Evolutionary conservation across 129 eudicot species (phyloP), one percentile per base, ranked within the genome.

Genomic region (Heracleum sosnowskyi): DNA sequence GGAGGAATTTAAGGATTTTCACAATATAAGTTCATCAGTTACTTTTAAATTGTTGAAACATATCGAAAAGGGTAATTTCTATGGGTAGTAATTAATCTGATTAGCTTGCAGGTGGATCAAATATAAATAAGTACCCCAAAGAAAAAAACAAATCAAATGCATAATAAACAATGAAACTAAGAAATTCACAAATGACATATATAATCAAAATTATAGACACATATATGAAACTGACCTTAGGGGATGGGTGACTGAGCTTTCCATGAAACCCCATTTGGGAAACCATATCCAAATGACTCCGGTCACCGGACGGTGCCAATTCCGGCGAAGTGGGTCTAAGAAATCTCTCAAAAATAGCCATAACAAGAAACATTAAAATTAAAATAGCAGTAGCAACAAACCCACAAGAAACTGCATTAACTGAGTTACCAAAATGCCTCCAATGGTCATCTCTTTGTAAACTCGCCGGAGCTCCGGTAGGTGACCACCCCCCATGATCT

Each of bases 301-400:
- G 85, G 57, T 17, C 83, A 69, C 72, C 74, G 46, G 62, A 18
- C 11, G 80, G 47, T 7, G 81, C 24, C 4, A 74, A n/a, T 17
- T 77, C 80, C 74, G 91, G 75, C 35, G 92, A 84, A 44, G 80
- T 86, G 16, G 87, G 84, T 76, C 91, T 75, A 74, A 86, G 84
- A 81, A 86, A 88, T 89, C 89, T 88, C 85, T 90, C 96, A 34
- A 90, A 90, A 77, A 90, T 86, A 62, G 96, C 96, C 96, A 90
- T 87, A 40, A 88, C 86, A 47, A 90, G 92, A 74, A 90, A 90
- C 96, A 90, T 87, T 5, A 86, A 86, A 40, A 90, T 88, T 39
- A 90, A 84, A 81, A 86, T 84, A 39, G 90, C 96, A 42, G 96
- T 90, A 36, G 96, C 96, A 68, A 90, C 96, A 75, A 90, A 88